phyloP scores from a whole-genome alignment of 805 yeast genomes.

The Lachancea waltii region DNA sequence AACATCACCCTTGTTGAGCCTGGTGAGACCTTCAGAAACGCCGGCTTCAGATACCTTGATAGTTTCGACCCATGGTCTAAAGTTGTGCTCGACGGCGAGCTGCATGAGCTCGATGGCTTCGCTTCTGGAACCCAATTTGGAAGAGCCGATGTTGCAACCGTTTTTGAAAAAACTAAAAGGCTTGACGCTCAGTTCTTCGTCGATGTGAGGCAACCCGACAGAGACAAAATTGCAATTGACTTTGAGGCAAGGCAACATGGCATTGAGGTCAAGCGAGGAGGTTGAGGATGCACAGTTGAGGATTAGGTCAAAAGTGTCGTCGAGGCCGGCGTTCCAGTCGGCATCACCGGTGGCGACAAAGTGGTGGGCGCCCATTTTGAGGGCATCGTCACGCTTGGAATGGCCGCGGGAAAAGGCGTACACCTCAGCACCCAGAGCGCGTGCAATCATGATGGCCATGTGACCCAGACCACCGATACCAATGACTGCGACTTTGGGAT shows the following conservation, averaged over 20 bases:
- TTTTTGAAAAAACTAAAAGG: constrained; percentile 44
- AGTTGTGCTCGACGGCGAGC: constrained; percentile 51
- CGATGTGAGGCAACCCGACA: constrained; percentile 60
- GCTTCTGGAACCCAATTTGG: constrained; percentile 53
- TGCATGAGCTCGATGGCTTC: constrained; percentile 64
- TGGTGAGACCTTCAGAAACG: constrained; percentile 49
- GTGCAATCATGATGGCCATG: constrained; percentile 42
- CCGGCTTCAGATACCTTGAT: constrained; percentile 48
- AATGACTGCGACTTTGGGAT: constrained; percentile 38
- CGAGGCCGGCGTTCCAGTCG: constrained; percentile 32
- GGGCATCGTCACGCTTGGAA: constrained; percentile 38
- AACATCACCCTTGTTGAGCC: constrained; percentile 49
- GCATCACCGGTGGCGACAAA: constrained; percentile 43
- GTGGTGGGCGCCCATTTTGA: constrained; percentile 40
- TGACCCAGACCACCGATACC: constrained; percentile 46
- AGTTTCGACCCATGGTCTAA: constrained; percentile 59
- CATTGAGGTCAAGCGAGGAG: constrained; percentile 42
- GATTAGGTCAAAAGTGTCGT: constrained; percentile 37
- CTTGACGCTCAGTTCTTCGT: constrained; percentile 34
- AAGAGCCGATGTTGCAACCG: constrained; percentile 50
- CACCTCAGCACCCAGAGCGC: constrained; percentile 47
- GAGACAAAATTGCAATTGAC: constrained; percentile 54
- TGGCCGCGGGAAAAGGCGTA: constrained; percentile 41
- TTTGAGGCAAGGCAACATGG: constrained; percentile 45
- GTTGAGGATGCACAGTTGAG: constrained; percentile 43